Percentiles rank a stretch among this genome's conserved stretches.
These are phyloP conservation scores for Thalassiosira exigua DNA, from an alignment of 352 stramenopile species.

Conservation along the genomic window DNA sequence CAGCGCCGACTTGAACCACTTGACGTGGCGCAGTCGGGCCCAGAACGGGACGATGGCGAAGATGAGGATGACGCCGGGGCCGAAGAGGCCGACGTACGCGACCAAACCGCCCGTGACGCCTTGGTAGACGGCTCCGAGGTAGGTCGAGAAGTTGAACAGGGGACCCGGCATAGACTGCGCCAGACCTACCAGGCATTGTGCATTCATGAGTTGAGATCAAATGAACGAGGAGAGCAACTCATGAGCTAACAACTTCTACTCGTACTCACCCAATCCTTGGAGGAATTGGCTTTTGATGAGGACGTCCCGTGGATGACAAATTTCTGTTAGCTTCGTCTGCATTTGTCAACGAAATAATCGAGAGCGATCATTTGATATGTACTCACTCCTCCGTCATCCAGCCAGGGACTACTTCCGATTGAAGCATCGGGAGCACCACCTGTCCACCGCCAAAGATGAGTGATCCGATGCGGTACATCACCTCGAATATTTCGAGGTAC, in stretches of 20 bases:
- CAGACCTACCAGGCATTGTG: constrained; percentile 85
- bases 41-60: constrained; percentile 92
- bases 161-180: constrained; percentile 92
- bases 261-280: constrained; percentile 85
- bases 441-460: constrained; percentile 95
- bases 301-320: background rate
- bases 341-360: too few relatives aligned
- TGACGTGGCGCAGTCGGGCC: constrained; percentile 88
- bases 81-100: constrained; percentile 90
- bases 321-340: too few relatives aligned
- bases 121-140: constrained; percentile 89
- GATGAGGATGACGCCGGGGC: constrained; percentile 87
- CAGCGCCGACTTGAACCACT: constrained; percentile 88
- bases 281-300: constrained; percentile 85
- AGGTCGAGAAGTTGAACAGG: constrained; percentile 95
- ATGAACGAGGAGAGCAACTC: background rate
- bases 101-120: constrained; percentile 90
- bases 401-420: constrained; percentile 89
- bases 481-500: constrained; percentile 90
- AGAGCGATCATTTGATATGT: background rate
- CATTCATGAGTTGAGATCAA: background rate
- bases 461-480: constrained; percentile 93
- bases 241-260: background rate
- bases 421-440: constrained; percentile 83
- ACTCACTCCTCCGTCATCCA: constrained; percentile 88